Conservation (phyloP, 2,329 filamentous ascomycete species). For the Curvularia hawaiiensis region DNA sequence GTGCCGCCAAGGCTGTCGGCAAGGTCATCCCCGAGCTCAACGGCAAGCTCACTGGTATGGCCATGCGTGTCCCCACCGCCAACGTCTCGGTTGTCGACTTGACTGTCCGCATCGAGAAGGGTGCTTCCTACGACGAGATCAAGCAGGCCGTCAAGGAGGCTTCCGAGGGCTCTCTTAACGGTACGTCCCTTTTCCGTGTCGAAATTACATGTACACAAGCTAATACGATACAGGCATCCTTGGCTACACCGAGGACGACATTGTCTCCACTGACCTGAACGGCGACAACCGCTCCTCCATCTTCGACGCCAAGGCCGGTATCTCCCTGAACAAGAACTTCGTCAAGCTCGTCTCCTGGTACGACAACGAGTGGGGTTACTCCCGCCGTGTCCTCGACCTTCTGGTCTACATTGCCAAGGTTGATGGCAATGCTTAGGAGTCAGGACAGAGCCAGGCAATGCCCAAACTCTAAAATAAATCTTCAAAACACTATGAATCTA, state of each 20-base stretch:
- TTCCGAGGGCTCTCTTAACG: slow-evolving; percentile 82
- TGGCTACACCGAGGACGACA: slow-evolving; percentile 93
- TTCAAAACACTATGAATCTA: slow-evolving; percentile 11
- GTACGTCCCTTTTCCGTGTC: slow-evolving; percentile 58
- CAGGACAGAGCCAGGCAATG: slow-evolving; percentile 44
- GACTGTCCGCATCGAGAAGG: slow-evolving; percentile 92
- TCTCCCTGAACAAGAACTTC: slow-evolving; percentile 97
- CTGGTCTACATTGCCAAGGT: slow-evolving; percentile 53
- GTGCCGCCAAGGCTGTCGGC: slow-evolving; percentile 99
- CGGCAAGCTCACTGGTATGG: slow-evolving; percentile 99
- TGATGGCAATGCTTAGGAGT: slow-evolving; percentile 51
- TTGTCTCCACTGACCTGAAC: slow-evolving; percentile 93
- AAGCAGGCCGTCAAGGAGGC: slow-evolving; percentile 87
- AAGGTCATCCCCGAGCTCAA: slow-evolving; percentile 99
- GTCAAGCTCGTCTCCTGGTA: slow-evolving; percentile 99
- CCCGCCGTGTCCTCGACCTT: slow-evolving; percentile 70
- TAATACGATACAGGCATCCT: slow-evolving; percentile 70
- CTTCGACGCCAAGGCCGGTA: slow-evolving; percentile 99
- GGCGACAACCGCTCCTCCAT: slow-evolving; percentile 94
- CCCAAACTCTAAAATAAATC: slow-evolving; percentile 39
- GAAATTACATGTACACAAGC: neutral
- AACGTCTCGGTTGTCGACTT: slow-evolving; percentile 99
- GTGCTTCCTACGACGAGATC: slow-evolving; percentile 86
- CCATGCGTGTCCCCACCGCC: slow-evolving; percentile 97
- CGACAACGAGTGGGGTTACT: slow-evolving; percentile 99